Evolutionary conservation across 768 basidiomycete species (phyloP), one percentile per base, ranked within the genome.

Genomic region (Lanmaoa rubissima): DNA sequence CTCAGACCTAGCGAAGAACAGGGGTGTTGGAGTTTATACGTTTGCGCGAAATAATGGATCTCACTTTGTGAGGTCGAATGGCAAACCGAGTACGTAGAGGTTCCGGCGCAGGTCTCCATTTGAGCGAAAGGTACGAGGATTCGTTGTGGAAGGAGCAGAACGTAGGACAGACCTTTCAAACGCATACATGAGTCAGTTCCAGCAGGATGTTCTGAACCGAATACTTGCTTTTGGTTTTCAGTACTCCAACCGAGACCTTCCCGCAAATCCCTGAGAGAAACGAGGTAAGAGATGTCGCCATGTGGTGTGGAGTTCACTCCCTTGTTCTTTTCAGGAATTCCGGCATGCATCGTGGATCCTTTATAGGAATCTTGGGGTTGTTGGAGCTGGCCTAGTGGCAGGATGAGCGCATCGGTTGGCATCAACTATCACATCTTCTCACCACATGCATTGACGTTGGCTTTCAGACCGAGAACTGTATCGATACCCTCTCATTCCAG

Each of bases 31-130:
- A 24, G 12, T 6, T 21, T 10, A 28, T 36, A 13, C 1, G 16
- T 24, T 26, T 35, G 38, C 5, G 44, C 1, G 5, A 47, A 24
- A 48, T 41, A 53, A 48, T 34, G 38, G 17, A 49, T 65, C 79
- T 51, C 64, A 90, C 90, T 90, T 88, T 17, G 86, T 85, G 35
- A 92, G 77, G 63, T 88, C 86, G 64, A 92, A 92, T 7, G 91
- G 91, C 51, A 93, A 72, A 14, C 90, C 91, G 28, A 93, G 83
- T 40, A 92, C 90, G 61, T 93, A 93, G 41, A 93, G 82, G 66
- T 93, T 93, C 55, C 90, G 81, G 50, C 90, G 87, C 41, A 38
- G 17, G 62, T 85, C 79, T 51, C 73, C 60, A 28, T 73, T 60
- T 32, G 67, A 62, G 59, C 51, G 61, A 61, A 57, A 68, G 61